phyloP scores from a whole-genome alignment of 371 early-diverging fungal species.

The Mucor lusitanicus region DNA sequence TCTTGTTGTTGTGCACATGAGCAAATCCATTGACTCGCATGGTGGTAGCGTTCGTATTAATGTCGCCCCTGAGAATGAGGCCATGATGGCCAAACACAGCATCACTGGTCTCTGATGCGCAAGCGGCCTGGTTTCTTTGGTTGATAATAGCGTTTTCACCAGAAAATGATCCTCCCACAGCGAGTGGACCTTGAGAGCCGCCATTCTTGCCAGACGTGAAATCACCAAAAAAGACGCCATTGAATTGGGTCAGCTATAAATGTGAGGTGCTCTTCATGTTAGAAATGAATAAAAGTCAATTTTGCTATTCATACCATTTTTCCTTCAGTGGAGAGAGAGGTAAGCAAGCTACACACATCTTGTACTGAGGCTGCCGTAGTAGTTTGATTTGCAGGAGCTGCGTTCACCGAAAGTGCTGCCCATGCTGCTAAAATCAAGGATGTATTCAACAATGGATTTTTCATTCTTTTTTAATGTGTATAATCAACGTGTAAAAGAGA shows the following conservation, averaged over 20 bases:
- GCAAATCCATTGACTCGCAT: slow-evolving; percentile 12
- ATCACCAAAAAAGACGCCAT: slow-evolving; percentile 17
- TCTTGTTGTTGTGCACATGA: not conserved
- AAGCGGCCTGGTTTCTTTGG: not conserved
- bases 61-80: slow-evolving; percentile 7
- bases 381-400: not conserved
- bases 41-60: not conserved
- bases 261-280: not conserved
- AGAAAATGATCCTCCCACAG: slow-evolving; percentile 12
- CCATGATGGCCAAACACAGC: slow-evolving; percentile 2
- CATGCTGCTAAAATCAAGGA: not conserved
- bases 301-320: not conserved
- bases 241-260: slow-evolving; percentile 8
- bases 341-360: slow-evolving; percentile 6
- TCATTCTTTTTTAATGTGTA: not conserved
- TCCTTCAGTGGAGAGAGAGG: not conserved
- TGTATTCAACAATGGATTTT: not conserved
- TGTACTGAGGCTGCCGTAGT: not conserved
- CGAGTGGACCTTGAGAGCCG: slow-evolving; percentile 12
- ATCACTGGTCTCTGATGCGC: not conserved
- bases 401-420: not conserved
- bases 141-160: slow-evolving; percentile 11
- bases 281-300: not conserved
- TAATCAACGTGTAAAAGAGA: not conserved
- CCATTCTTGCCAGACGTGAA: slow-evolving; percentile 6